phyloP scores from a whole-genome alignment of 202 grass and related monocot genomes.

The Cymbopogon flexuosus region DNA sequence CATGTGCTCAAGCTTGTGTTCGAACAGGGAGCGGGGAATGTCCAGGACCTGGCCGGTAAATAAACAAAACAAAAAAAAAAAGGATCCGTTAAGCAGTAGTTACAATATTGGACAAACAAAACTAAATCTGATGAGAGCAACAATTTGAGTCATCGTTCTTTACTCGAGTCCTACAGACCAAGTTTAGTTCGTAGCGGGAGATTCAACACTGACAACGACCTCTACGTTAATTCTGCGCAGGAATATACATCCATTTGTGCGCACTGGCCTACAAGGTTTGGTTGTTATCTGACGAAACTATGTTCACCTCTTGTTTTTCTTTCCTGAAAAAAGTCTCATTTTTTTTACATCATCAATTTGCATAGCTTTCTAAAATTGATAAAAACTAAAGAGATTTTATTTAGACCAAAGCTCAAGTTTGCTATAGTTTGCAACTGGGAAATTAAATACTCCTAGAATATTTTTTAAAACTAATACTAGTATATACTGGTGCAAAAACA shows the following conservation, averaged over 20 bases:
- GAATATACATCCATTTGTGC: background rate
- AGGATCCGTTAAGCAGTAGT: background rate
- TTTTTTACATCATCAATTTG: background rate
- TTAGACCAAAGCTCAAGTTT: background rate
- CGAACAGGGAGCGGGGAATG: conserved; percentile 67
- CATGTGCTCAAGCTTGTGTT: conserved; percentile 77
- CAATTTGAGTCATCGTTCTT: background rate
- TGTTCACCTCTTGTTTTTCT: no score
- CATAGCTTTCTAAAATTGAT: background rate
- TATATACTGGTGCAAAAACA: background rate
- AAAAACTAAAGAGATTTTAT: background rate
- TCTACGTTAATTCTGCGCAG: background rate
- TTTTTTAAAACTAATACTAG: no score
- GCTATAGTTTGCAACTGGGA: background rate
- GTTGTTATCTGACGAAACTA: background rate
- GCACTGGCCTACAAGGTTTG: background rate
- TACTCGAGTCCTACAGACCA: background rate
- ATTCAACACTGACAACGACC: background rate
- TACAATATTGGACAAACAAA: background rate
- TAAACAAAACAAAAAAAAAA: background rate
- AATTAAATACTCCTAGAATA: no score
- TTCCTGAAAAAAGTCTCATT: background rate
- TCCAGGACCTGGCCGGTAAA: conserved; percentile 59
- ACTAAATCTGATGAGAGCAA: background rate
- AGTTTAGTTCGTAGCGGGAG: background rate